Evolutionary conservation across 192 early-diverging fungal species (phyloP).

Genomic region (Linnemannia exigua): DNA sequence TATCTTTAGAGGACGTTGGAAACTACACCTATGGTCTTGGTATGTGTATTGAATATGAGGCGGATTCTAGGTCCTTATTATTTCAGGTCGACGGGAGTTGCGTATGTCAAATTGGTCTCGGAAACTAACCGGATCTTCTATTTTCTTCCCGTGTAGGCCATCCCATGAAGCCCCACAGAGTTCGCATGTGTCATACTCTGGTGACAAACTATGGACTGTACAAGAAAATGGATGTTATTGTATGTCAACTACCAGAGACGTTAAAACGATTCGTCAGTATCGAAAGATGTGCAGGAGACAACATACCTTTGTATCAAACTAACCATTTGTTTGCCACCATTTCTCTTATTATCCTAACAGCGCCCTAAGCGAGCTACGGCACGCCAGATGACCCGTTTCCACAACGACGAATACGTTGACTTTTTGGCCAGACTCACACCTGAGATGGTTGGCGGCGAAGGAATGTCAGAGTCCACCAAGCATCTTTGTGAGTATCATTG

Average conservation of each 20-base stretch:
- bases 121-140: not conserved
- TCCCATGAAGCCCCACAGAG: constrained; percentile 97
- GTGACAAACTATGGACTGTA: constrained; percentile 94
- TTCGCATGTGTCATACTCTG: constrained; percentile 94
- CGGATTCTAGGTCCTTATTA: not conserved
- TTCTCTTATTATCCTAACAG: constrained; percentile 28
- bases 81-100: not conserved
- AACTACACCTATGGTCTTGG: constrained; percentile 91
- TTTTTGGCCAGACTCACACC: constrained; percentile 86
- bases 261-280: not conserved
- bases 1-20: constrained; percentile 72
- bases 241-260: constrained; percentile 32
- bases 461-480: constrained; percentile 66
- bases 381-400: constrained; percentile 93
- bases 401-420: constrained; percentile 93
- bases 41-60: constrained; percentile 10
- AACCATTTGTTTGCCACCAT: not conserved
- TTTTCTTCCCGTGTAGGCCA: constrained; percentile 70
- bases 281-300: not conserved
- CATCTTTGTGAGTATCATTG: constrained; percentile 59
- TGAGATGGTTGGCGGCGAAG: constrained; percentile 75
- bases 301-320: not conserved
- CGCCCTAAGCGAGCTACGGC: constrained; percentile 80
- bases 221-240: constrained; percentile 90
- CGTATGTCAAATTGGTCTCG: not conserved